Evolutionary conservation across 2,329 filamentous ascomycete genomes (phyloP).

Genomic region (Lachnellula hyalina): DNA sequence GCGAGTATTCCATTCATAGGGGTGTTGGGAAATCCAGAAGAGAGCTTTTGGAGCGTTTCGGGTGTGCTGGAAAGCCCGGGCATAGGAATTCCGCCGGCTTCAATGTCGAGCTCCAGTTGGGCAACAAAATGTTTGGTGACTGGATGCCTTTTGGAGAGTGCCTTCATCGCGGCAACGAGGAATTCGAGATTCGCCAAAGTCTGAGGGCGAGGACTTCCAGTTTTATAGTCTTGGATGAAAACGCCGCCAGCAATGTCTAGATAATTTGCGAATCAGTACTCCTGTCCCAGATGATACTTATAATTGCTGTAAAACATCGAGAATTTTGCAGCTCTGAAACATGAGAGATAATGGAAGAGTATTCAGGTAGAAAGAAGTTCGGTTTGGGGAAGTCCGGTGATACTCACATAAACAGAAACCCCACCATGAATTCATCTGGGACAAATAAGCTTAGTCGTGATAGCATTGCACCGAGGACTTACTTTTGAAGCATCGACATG

Average conservation of each 20-base stretch:
- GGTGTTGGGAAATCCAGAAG: not conserved
- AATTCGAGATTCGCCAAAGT: slow-evolving; percentile 59
- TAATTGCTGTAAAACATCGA: too few relatives aligned
- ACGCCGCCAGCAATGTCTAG: slow-evolving; percentile 69
- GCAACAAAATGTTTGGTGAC: slow-evolving; percentile 81
- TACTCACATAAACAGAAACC: slow-evolving; percentile 66
- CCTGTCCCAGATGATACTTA: too few relatives aligned
- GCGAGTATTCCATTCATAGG: slow-evolving; percentile 17
- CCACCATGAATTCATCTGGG: slow-evolving; percentile 69
- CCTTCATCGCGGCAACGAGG: slow-evolving; percentile 71
- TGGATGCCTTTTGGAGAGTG: slow-evolving; percentile 65
- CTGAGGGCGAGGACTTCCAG: slow-evolving; percentile 12
- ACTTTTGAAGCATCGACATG: slow-evolving; percentile 64
- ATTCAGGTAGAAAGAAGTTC: too few relatives aligned
- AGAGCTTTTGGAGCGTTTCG: not conserved
- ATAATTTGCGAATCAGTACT: not conserved
- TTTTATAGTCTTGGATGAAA: slow-evolving; percentile 70
- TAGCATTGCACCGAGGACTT: slow-evolving; percentile 33
- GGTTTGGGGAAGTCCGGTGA: too few relatives aligned
- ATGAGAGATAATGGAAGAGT: too few relatives aligned
- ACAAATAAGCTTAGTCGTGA: slow-evolving; percentile 12
- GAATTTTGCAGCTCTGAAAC: too few relatives aligned
- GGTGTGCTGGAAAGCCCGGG: not conserved
- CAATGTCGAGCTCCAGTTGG: slow-evolving; percentile 78
- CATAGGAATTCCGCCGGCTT: slow-evolving; percentile 32